Evolutionary conservation across 1,284 basidiomycete species (phyloP).

Genomic region (Cryptococcus floricola): DNA sequence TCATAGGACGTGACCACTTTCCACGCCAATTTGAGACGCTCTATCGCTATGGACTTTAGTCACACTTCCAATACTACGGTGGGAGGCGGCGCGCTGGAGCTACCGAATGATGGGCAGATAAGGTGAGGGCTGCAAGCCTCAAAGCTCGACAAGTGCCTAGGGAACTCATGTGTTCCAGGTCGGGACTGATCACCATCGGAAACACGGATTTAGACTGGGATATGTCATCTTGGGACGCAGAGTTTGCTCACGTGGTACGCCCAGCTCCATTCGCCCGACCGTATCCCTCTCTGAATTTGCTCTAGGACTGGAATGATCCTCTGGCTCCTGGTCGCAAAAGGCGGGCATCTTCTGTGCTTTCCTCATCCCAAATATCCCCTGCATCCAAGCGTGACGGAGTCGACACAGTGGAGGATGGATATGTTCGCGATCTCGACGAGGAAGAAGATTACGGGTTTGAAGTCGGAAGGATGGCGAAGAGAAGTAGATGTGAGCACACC

Average conservation of each 20-base stretch:
- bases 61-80: constrained; percentile 1
- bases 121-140: constrained; percentile 17
- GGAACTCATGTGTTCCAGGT: constrained; percentile 15
- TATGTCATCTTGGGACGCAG: constrained; percentile 14
- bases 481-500: constrained; percentile 13
- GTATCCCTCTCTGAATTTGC: not conserved
- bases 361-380: constrained; percentile 20
- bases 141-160: too few species aligned
- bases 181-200: constrained; percentile 39
- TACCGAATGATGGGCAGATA: constrained; percentile 32
- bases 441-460: constrained; percentile 11
- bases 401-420: constrained; percentile 6
- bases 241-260: constrained; percentile 31
- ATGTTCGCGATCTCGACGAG: constrained; percentile 7
- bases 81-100: constrained; percentile 23
- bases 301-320: constrained; percentile 38
- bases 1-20: constrained; percentile 33
- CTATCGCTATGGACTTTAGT: constrained; percentile 20
- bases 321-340: constrained; percentile 17
- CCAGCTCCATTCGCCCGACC: not conserved
- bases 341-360: constrained; percentile 27
- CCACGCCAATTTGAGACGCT: constrained; percentile 25
- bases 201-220: constrained; percentile 18
- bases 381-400: not conserved
- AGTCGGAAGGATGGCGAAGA: constrained; percentile 8